Evolutionary conservation across 805 yeast species (phyloP).

Genomic region (Vanderwaltozyma yarrowii): DNA sequence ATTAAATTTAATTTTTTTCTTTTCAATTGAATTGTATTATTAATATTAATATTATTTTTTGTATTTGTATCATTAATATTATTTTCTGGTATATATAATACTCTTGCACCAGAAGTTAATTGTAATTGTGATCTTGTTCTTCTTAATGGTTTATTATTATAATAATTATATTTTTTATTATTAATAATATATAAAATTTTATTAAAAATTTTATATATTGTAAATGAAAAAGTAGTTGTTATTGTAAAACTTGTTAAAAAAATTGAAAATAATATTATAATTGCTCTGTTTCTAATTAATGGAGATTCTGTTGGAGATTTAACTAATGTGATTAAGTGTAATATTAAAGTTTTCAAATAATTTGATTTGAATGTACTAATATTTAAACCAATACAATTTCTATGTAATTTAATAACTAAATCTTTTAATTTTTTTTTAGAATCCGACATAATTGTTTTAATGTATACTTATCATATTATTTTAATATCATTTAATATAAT

Average conservation of each 20-base stretch:
- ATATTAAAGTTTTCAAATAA: constrained; percentile 11
- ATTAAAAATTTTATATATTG: not conserved
- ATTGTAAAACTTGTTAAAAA: not conserved
- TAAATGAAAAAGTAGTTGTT: not conserved
- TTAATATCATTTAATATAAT: not conserved
- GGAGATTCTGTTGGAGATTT: constrained; percentile 16
- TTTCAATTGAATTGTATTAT: not conserved
- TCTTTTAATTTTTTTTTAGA: constrained; percentile 4
- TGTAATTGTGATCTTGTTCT: constrained; percentile 24
- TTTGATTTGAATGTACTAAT: constrained; percentile 10
- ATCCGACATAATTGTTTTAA: constrained; percentile 2
- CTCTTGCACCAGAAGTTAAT: constrained; percentile 25
- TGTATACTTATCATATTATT: too few species aligned
- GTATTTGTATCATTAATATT: not conserved
- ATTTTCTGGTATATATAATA: constrained; percentile 24
- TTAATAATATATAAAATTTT: not conserved
- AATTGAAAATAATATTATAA: not conserved
- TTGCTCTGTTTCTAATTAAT: constrained; percentile 1
- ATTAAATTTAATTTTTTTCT: not conserved
- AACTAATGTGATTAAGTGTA: constrained; percentile 14
- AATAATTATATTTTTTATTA: not conserved
- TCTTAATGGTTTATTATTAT: constrained; percentile 9
- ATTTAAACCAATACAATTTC: constrained; percentile 16
- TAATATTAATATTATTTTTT: not conserved
- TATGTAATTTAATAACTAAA: constrained; percentile 8